These are phyloP conservation scores for thale cress (Arabidopsis thaliana) DNA, from an alignment of 345 rosid species.

Conservation along the genomic window DNA sequence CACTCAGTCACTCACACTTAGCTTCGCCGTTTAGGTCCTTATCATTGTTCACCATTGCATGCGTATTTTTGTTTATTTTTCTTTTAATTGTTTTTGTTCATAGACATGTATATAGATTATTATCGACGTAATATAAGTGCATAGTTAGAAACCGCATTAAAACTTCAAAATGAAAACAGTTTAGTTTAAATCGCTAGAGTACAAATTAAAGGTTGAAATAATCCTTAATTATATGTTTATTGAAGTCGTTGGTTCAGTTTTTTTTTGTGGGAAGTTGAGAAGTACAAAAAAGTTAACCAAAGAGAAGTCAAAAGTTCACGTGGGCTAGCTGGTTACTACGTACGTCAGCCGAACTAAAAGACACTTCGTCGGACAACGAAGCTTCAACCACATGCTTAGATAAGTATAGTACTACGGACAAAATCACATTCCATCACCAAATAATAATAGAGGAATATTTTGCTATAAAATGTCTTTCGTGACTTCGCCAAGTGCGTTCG, in stretches of 20 bases:
- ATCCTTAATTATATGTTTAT: background rate
- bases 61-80: background rate
- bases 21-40: background rate
- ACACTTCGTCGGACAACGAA: constrained; percentile 37
- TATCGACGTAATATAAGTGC: no score
- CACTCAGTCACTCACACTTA: background rate
- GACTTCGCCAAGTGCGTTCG: constrained; percentile 17
- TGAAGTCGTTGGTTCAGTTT: constrained; percentile 17
- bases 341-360: constrained; percentile 19
- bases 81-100: background rate
- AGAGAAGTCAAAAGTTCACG: constrained; percentile 41
- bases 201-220: constrained; percentile 5
- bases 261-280: constrained; percentile 6
- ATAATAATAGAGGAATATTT: constrained; percentile 9
- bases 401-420: constrained; percentile 32
- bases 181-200: constrained; percentile 18
- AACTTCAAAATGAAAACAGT: constrained; percentile 3
- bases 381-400: constrained; percentile 39
- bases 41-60: constrained; percentile 29
- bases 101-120: background rate
- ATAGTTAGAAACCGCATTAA: constrained; percentile 7
- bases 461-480: constrained; percentile 19
- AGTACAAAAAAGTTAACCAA: constrained; percentile 19
- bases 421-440: constrained; percentile 33
- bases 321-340: constrained; percentile 33